phyloP scores from a whole-genome alignment of 2,329 filamentous ascomycete species.

The Aureobasidium sp. region DNA sequence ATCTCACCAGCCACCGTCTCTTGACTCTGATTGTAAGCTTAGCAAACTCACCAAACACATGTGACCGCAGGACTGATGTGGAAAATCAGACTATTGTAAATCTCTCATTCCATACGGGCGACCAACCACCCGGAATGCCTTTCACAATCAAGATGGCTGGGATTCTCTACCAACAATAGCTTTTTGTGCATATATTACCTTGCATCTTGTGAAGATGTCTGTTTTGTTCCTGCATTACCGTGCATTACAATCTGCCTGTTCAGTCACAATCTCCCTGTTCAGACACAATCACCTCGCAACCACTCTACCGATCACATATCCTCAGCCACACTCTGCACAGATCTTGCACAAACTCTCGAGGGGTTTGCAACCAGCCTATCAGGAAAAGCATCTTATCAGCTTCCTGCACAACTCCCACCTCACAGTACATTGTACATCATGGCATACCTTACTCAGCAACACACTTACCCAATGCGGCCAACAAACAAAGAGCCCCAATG shows the following conservation, averaged over 20 bases:
- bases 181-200: slow-evolving; percentile 13
- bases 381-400: neutral
- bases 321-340: slow-evolving; percentile 5
- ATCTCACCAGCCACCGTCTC: neutral
- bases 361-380: neutral
- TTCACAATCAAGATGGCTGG: slow-evolving; percentile 4
- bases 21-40: no score
- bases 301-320: neutral
- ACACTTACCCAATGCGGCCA: slow-evolving; percentile 22
- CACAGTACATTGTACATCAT: neutral
- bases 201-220: slow-evolving; percentile 2
- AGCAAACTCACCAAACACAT: neutral
- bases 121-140: slow-evolving; percentile 12
- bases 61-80: neutral
- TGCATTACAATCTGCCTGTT: slow-evolving; percentile 1
- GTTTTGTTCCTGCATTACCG: slow-evolving; percentile 11
- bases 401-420: neutral
- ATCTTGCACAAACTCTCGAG: neutral
- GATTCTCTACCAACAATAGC: neutral
- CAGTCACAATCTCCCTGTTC: slow-evolving; percentile 4
- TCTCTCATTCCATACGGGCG: slow-evolving; percentile 13
- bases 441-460: slow-evolving; percentile 10
- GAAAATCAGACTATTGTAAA: slow-evolving; percentile 14
- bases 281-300: neutral
- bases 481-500: slow-evolving; percentile 48